These are phyloP conservation scores for Colletotrichum sp. DNA, from an alignment of 2,329 filamentous ascomycete genomes.

Conservation along the genomic window DNA sequence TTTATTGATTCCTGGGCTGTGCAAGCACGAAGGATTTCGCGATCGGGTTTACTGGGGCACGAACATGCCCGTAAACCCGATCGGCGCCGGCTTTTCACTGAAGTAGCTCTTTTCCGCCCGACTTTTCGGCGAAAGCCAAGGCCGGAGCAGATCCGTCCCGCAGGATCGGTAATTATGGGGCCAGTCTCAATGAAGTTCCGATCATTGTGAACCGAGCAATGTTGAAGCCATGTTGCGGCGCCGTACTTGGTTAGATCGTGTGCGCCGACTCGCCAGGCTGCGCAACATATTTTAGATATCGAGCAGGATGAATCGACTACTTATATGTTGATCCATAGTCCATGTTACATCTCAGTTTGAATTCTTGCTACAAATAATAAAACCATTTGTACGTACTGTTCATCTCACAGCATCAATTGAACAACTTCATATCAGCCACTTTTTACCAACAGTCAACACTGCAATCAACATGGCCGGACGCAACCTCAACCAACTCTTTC, in stretches of 20 bases:
- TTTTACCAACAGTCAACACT: neutral
- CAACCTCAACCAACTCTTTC: slow-evolving; percentile 27
- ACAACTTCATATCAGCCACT: neutral
- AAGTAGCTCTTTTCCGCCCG: neutral
- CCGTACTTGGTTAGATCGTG: neutral
- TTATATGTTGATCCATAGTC: neutral
- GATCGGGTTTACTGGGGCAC: neutral
- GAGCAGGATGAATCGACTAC: neutral
- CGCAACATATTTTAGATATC: neutral
- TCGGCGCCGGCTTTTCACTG: neutral
- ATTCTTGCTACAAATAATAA: too few relatives aligned
- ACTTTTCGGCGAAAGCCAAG: neutral
- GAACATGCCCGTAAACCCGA: neutral
- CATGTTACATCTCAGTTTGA: neutral
- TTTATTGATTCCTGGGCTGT: neutral
- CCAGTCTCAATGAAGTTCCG: neutral
- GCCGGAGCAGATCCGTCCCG: neutral
- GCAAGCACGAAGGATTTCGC: neutral
- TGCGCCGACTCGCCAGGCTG: neutral
- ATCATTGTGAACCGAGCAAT: neutral
- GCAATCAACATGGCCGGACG: neutral
- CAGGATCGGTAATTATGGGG: neutral
- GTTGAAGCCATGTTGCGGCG: neutral
- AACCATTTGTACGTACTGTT: too few relatives aligned
- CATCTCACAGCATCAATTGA: neutral